Evolutionary conservation across 371 early-diverging fungal genomes (phyloP).

Genomic region (Circinella umbellata): DNA sequence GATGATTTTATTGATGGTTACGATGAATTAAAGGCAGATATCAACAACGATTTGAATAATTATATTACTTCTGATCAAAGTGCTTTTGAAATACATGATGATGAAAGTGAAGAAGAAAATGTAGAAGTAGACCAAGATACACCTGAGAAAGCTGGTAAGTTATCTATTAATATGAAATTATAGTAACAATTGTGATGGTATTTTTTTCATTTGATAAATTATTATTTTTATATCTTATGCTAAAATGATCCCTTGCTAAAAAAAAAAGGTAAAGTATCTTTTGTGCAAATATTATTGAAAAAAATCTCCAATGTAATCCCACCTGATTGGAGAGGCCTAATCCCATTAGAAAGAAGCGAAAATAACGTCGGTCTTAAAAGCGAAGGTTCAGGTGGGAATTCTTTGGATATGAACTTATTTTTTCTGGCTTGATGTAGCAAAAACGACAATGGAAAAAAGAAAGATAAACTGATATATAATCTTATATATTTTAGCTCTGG

Average conservation of each 20-base stretch:
- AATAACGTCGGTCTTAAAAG: not conserved
- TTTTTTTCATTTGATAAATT: not conserved
- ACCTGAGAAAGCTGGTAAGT: slow-evolving; percentile 24
- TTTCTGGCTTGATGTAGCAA: not conserved
- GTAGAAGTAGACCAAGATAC: slow-evolving; percentile 14
- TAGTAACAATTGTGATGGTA: not conserved
- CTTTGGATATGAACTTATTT: not conserved
- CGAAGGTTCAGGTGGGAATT: slow-evolving; percentile 17
- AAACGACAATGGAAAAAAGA: not conserved
- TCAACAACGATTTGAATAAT: slow-evolving; percentile 32
- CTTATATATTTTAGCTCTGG: slow-evolving; percentile 30
- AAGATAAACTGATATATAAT: too few species aligned
- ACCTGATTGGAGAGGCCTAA: slow-evolving; percentile 17
- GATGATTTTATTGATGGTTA: slow-evolving; percentile 58
- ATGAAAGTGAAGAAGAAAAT: slow-evolving; percentile 19
- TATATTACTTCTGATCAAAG: slow-evolving; percentile 12
- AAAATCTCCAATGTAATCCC: slow-evolving; percentile 19
- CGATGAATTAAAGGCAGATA: slow-evolving; percentile 27
- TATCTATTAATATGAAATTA: not conserved
- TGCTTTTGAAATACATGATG: slow-evolving; percentile 15
- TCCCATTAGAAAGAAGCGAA: not conserved
- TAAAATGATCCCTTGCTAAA: not conserved
- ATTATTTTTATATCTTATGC: too few species aligned
- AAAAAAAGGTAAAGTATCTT: slow-evolving; percentile 21
- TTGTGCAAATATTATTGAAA: slow-evolving; percentile 7